Evolutionary conservation across 2,329 filamentous ascomycete species (phyloP).

Genomic region (Arthrobotrys iridis): DNA sequence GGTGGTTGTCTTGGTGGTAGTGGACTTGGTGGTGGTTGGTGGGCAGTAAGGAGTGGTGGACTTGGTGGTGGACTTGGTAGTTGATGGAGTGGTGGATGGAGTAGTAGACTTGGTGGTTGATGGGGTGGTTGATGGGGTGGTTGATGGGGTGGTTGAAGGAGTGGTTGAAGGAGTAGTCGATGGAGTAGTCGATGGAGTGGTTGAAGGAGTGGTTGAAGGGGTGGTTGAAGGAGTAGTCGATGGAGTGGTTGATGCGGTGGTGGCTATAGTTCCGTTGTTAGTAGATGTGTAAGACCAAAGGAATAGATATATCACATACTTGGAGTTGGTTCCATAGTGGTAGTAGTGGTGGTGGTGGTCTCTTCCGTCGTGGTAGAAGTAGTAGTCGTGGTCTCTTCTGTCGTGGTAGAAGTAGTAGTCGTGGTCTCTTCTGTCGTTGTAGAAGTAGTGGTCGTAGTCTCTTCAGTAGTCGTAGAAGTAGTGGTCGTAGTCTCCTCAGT

Average conservation of each 20-base stretch:
- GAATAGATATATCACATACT: neutral
- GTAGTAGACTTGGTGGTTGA: neutral
- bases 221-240: slow-evolving; percentile 2
- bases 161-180: neutral
- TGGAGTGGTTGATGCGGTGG: too few species aligned
- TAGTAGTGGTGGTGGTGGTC: slow-evolving; percentile 14
- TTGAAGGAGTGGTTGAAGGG: neutral
- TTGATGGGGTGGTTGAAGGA: neutral
- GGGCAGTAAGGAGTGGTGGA: neutral
- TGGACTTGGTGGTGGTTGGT: neutral
- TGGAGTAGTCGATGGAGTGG: neutral
- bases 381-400: slow-evolving; percentile 1
- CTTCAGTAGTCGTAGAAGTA: slow-evolving; percentile 3
- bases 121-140: slow-evolving; percentile 11
- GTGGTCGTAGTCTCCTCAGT: slow-evolving; percentile 4
- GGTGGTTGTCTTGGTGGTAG: slow-evolving; percentile 5
- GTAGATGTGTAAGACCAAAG: neutral
- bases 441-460: slow-evolving; percentile 3
- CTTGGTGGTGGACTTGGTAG: neutral
- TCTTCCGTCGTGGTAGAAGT: slow-evolving; percentile 10
- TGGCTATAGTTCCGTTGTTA: neutral
- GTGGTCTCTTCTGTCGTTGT: neutral
- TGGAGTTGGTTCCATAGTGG: slow-evolving; percentile 7
- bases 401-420: slow-evolving; percentile 1
- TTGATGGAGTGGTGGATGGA: neutral